Percentiles rank a stretch among this genome's conserved stretches.
Evolutionary conservation across 164 flowering plant genomes (phyloP).

Genomic region (Nymphaea colorata): DNA sequence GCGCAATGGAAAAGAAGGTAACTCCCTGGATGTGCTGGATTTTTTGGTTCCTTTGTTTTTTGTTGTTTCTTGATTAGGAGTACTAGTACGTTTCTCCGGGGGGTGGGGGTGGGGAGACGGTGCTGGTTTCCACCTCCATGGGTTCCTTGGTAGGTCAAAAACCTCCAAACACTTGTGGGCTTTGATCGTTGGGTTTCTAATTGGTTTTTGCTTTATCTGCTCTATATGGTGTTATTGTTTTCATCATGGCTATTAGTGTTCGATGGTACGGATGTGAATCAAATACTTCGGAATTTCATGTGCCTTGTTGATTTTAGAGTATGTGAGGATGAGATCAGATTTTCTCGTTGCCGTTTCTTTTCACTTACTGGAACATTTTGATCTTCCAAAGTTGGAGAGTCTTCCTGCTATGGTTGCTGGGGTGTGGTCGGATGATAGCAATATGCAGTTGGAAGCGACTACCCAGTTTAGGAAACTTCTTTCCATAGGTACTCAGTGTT

Average conservation of each 20-base stretch:
- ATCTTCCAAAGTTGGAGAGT: slow-evolving; percentile 42
- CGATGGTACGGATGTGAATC: no score
- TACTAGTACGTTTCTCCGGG: no score
- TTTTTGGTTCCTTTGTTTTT: background rate
- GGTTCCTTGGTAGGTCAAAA: no score
- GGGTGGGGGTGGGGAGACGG: no score
- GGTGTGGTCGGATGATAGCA: slow-evolving; percentile 37
- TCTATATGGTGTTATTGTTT: no score
- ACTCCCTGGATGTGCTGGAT: background rate
- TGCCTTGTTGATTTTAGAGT: no score
- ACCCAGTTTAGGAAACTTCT: slow-evolving; percentile 71
- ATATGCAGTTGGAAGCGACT: slow-evolving; percentile 72
- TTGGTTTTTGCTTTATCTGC: no score
- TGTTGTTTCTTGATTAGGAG: background rate
- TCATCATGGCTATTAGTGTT: no score
- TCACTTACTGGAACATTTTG: background rate
- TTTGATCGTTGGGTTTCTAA: no score
- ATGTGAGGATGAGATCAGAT: background rate
- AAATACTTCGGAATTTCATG: no score
- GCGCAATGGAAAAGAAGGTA: slow-evolving; percentile 46
- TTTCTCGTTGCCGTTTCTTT: background rate
- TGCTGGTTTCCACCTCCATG: no score
- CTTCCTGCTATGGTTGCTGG: slow-evolving; percentile 70
- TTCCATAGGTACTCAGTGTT: slow-evolving; percentile 40
- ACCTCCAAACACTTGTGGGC: no score